phyloP scores from a whole-genome alignment of 2,329 filamentous ascomycete genomes.

The Neoscytalidium dimidiatum region DNA sequence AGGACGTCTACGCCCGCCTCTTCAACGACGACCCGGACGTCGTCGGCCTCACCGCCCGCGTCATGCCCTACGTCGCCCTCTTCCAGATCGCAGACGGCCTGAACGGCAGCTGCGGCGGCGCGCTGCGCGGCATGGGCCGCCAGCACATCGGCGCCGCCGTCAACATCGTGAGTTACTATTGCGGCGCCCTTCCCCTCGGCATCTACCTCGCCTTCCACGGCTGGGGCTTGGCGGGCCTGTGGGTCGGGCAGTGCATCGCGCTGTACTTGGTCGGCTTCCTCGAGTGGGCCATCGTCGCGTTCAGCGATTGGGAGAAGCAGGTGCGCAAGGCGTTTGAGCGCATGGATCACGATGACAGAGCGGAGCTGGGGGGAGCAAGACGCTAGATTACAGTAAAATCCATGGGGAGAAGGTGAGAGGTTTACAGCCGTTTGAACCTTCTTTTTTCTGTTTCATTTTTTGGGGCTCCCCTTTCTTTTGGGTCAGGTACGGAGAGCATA shows the following conservation, averaged over 20 bases:
- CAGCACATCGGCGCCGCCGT: slow-evolving; percentile 84
- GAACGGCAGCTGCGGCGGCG: slow-evolving; percentile 81
- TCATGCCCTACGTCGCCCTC: slow-evolving; percentile 83
- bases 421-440: no score
- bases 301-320: slow-evolving; percentile 75
- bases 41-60: slow-evolving; percentile 69
- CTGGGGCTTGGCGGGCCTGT: slow-evolving; percentile 78
- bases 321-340: slow-evolving; percentile 70
- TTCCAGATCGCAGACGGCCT: slow-evolving; percentile 90
- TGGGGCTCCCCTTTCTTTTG: no score
- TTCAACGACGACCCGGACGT: slow-evolving; percentile 80
- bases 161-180: slow-evolving; percentile 82
- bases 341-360: slow-evolving; percentile 58
- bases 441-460: no score
- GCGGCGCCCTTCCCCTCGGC: slow-evolving; percentile 76
- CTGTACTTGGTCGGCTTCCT: slow-evolving; percentile 75
- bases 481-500: no score
- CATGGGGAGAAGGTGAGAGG: background rate
- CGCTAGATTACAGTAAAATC: background rate
- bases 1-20: slow-evolving; percentile 71
- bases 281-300: slow-evolving; percentile 78
- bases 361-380: slow-evolving; percentile 37
- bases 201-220: slow-evolving; percentile 85
- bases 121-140: slow-evolving; percentile 78
- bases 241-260: slow-evolving; percentile 74